Conservation (phyloP, 345 rosid genomes). For the Populus pruinosa region DNA sequence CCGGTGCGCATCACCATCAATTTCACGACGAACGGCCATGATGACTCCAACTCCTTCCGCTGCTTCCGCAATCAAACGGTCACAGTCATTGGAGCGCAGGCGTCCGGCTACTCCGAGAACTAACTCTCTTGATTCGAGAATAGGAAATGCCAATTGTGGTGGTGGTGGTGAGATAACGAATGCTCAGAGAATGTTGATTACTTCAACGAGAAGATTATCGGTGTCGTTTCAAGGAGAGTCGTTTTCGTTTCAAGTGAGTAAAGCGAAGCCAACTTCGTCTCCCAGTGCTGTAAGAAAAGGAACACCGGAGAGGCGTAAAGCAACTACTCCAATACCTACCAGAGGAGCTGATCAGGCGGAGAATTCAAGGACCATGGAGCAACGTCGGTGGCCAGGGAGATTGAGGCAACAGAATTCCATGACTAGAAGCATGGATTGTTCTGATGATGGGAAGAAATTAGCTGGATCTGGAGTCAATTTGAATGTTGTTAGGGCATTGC, state of each 20-base stretch:
- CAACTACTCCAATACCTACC: conserved; percentile 33
- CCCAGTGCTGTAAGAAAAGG: conserved; percentile 51
- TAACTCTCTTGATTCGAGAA: conserved; percentile 38
- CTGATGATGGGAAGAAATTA: conserved; percentile 45
- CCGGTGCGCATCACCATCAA: conserved; percentile 60
- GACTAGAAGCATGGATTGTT: conserved; percentile 62
- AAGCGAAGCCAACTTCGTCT: conserved; percentile 54
- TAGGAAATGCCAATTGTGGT: conserved; percentile 7
- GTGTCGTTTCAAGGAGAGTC: conserved; percentile 84
- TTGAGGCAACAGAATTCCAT: conserved; percentile 43
- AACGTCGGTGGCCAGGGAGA: conserved; percentile 76
- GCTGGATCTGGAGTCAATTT: conserved; percentile 39
- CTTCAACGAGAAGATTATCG: conserved; percentile 72
- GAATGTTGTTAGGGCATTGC: conserved; percentile 56
- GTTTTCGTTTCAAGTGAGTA: conserved; percentile 65
- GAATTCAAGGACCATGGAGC: conserved; percentile 56
- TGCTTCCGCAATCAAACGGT: conserved; percentile 43
- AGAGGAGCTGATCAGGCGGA: conserved; percentile 50
- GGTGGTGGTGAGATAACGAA: conserved; percentile 35
- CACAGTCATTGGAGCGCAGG: conserved; percentile 73
- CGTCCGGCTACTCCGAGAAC: conserved; percentile 52
- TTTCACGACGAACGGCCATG: conserved; percentile 38
- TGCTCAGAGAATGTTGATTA: conserved; percentile 61
- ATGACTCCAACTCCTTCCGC: conserved; percentile 30
- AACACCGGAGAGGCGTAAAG: conserved; percentile 74